Evolutionary conservation across 1,139 yeast genomes (phyloP).

Genomic region (Blastobotrys malaysiensis): DNA sequence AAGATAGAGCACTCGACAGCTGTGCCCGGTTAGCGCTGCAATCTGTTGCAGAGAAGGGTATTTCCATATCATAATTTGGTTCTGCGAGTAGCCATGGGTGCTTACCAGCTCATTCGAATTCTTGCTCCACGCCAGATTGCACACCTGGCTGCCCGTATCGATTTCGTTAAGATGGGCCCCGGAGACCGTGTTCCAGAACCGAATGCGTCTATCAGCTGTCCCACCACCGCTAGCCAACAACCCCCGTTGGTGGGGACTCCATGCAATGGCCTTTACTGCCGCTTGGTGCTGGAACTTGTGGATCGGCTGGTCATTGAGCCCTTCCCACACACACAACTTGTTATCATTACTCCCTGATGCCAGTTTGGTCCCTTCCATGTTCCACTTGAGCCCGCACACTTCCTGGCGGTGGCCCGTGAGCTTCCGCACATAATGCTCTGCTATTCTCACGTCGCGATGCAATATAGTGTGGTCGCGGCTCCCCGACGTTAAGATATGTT

Average conservation of each 20-base stretch:
- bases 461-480: constrained; percentile 78
- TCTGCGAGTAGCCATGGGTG: constrained; percentile 90
- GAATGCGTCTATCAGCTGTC: constrained; percentile 84
- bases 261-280: constrained; percentile 92
- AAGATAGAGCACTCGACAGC: constrained; percentile 83
- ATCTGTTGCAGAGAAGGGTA: constrained; percentile 90
- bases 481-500: constrained; percentile 82
- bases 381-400: constrained; percentile 96
- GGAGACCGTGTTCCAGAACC: constrained; percentile 87
- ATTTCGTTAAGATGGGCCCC: constrained; percentile 71
- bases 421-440: constrained; percentile 71
- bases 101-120: constrained; percentile 90
- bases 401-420: constrained; percentile 83
- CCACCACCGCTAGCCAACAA: constrained; percentile 96
- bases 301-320: constrained; percentile 60
- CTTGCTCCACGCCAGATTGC: constrained; percentile 89
- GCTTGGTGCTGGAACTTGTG: constrained; percentile 85
- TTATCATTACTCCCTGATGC: constrained; percentile 71
- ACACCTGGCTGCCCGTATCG: constrained; percentile 94
- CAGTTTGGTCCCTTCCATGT: constrained; percentile 68
- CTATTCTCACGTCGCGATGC: constrained; percentile 86
- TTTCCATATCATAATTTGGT: constrained; percentile 92
- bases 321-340: constrained; percentile 75
- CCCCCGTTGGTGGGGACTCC: constrained; percentile 98
- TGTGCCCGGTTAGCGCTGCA: constrained; percentile 91